Base-by-base conservation (phyloP, 164 flowering plant species). In the Vitis cinerea region DNA sequence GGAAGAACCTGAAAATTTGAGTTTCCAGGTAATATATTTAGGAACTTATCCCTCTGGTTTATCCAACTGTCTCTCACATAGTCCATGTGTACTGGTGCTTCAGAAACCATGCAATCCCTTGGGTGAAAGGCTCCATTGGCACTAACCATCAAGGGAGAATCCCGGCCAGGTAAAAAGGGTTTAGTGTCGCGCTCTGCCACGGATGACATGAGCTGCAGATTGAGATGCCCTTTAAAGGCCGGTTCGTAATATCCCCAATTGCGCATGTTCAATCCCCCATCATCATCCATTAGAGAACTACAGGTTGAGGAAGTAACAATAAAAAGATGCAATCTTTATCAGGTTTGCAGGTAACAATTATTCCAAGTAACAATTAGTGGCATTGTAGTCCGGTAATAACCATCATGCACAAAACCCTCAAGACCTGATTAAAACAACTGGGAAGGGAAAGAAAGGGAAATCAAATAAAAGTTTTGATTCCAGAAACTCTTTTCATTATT, bases 211-310 rank as follows among this genome's bases (percentile, higher is more conserved):
- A 93, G 90, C 83, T 93, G 93, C 67, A 93, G 79, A 67, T 84
- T 85, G 6, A 90, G 85, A 63, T 82, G 83, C 30, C 88, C 87
- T 55, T 86, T 89, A 49, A 77, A 68, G 50, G 87, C 67, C 14
- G 87, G 87, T 58, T 87, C 96, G 78, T 88, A 89, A 63, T 86
- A 88, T 23, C 87, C 94, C 98, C 98, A 93, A 74, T 87, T 89
- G 29, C 88, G 86, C 74, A 88, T 68, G 73, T 82, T 85, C 77
- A 89, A 79, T 49, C 85, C 44, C 44, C 44, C 90, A 57, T 83
- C 87, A 59, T 89, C 94, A 54, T 90, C 98, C 98, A 90, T 89
- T 37, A 37, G 64, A 30, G 23, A 75, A 17, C 68, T 69, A 73
- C 60, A 72, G n/a, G 14, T 29, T 10, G n/a, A 10, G 58, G n/a